Evolutionary conservation across 306 rosid species (phyloP).

Genomic region (Acacia melanoxylon): DNA sequence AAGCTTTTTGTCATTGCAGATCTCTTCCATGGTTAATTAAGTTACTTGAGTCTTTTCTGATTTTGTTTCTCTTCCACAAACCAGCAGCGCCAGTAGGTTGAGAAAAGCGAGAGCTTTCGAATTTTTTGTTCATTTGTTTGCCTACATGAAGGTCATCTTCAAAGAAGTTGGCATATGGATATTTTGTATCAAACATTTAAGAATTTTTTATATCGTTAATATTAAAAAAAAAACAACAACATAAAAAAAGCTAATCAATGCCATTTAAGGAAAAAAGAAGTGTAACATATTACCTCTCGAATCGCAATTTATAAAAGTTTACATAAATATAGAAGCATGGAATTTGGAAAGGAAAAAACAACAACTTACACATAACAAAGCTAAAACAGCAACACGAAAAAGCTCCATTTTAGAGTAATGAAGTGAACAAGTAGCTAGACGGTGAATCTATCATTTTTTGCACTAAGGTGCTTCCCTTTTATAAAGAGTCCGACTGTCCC

Average conservation of each 20-base stretch:
- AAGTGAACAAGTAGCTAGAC: background rate
- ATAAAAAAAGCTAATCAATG: too few relatives aligned
- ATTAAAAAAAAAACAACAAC: too few relatives aligned
- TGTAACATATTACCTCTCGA: too few relatives aligned
- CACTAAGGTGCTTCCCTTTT: background rate
- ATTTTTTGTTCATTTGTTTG: background rate
- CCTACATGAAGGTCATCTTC: background rate
- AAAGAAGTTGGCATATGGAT: background rate
- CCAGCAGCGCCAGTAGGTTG: background rate
- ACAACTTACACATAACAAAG: background rate
- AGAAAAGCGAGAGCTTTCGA: background rate
- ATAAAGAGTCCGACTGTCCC: too few relatives aligned
- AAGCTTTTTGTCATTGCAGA: background rate
- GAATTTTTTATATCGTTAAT: too few relatives aligned
- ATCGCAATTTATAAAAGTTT: too few relatives aligned
- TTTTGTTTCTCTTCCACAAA: background rate
- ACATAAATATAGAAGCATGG: too few relatives aligned
- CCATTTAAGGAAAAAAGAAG: too few relatives aligned
- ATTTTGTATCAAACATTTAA: background rate
- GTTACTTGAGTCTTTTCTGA: background rate
- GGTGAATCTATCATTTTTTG: too few relatives aligned
- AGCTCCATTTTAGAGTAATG: background rate
- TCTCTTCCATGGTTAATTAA: background rate
- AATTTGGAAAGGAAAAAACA: background rate
- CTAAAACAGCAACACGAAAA: background rate